phyloP scores from a whole-genome alignment of 2,329 filamentous ascomycete species.

The Epichloe festucae region DNA sequence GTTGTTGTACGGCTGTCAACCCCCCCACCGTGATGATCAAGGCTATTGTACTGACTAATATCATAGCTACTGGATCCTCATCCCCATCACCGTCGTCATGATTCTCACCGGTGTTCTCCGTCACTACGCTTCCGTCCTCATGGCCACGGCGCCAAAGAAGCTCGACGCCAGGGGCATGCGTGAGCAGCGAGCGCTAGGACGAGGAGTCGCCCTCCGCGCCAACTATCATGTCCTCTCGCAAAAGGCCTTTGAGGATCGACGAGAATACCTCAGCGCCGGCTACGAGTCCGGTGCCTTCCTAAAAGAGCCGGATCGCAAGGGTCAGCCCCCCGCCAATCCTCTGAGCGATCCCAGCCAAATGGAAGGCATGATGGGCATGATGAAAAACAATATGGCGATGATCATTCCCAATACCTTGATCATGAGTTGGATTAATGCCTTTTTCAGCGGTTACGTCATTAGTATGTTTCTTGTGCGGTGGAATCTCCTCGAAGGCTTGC shows the following conservation, averaged over 20 bases:
- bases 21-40: not conserved
- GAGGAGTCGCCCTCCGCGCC: constrained; percentile 69
- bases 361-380: constrained; percentile 99
- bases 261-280: constrained; percentile 64
- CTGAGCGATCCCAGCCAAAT: constrained; percentile 92
- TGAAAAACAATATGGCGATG: constrained; percentile 99
- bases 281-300: constrained; percentile 81
- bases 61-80: constrained; percentile 90
- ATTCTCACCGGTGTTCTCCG: constrained; percentile 89
- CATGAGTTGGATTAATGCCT: constrained; percentile 99
- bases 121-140: constrained; percentile 89
- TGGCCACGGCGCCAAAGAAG: constrained; percentile 74
- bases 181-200: constrained; percentile 75
- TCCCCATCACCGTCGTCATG: constrained; percentile 97
- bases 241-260: constrained; percentile 65
- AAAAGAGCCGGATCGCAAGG: constrained; percentile 75
- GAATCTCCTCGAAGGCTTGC: not conserved
- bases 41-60: not conserved
- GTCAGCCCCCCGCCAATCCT: constrained; percentile 86
- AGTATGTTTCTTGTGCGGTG: constrained; percentile 37
- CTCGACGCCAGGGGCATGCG: constrained; percentile 62
- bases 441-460: constrained; percentile 96
- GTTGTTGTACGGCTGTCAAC: constrained; percentile 59
- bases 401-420: constrained; percentile 98
- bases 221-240: constrained; percentile 72